phyloP scores from a whole-genome alignment of 2,329 filamentous ascomycete species.

The Xylariaceae sp. region DNA sequence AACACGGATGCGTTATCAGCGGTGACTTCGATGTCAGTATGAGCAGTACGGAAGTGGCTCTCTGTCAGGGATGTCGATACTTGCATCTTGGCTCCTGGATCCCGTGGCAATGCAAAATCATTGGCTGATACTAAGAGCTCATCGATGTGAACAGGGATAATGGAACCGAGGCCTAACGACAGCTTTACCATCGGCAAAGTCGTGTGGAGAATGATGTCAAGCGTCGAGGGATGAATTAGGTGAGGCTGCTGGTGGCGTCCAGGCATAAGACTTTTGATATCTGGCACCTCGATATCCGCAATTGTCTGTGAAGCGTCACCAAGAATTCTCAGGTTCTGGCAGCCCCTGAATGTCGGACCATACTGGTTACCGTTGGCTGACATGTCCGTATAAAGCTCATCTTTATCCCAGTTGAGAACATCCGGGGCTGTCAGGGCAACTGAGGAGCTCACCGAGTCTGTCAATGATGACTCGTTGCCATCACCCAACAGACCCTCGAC shows the following conservation, averaged over 20 bases:
- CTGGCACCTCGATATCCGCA: constrained; percentile 1
- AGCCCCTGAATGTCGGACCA: neutral
- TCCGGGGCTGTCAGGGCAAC: neutral
- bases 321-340: neutral
- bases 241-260: constrained; percentile 4
- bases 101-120: neutral
- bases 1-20: neutral
- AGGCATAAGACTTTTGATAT: constrained; percentile 12
- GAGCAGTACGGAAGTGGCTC: constrained; percentile 12
- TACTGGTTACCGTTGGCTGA: neutral
- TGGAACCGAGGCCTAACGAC: constrained; percentile 9
- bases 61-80: constrained; percentile 8
- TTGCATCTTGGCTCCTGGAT: constrained; percentile 4
- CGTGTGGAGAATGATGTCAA: constrained; percentile 17
- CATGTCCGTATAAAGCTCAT: neutral
- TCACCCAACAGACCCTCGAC: neutral
- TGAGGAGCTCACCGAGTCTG: neutral
- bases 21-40: constrained; percentile 3
- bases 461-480: neutral
- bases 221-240: constrained; percentile 16
- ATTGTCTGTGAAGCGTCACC: neutral
- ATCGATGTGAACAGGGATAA: constrained; percentile 19
- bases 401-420: neutral
- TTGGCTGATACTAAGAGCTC: constrained; percentile 9
- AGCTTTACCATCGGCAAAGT: constrained; percentile 8